Evolutionary conservation across 1,284 basidiomycete genomes (phyloP).

Genomic region (Fomitopsis pinicola): DNA sequence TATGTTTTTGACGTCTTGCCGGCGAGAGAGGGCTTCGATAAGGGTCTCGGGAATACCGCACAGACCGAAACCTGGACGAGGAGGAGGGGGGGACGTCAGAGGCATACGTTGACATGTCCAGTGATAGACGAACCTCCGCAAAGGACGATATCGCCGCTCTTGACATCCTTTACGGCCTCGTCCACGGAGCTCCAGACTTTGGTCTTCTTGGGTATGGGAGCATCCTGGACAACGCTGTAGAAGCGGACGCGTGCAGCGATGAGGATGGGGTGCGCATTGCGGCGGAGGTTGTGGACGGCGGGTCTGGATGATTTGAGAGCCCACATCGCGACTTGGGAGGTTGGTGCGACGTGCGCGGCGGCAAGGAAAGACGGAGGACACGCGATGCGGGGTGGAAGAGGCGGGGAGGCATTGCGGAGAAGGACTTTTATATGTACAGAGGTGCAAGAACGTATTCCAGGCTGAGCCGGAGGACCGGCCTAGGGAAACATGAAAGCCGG

Average conservation of each 20-base stretch:
- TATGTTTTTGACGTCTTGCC: slow-evolving; percentile 67
- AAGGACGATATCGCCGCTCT: slow-evolving; percentile 73
- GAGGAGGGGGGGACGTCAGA: background rate
- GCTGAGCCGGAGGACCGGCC: background rate
- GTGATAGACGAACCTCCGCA: slow-evolving; percentile 61
- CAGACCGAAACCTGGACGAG: slow-evolving; percentile 64
- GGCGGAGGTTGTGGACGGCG: slow-evolving; percentile 19
- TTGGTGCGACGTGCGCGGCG: background rate
- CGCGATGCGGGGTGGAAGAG: background rate
- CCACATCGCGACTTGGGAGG: slow-evolving; percentile 4
- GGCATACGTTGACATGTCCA: background rate
- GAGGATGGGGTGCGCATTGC: slow-evolving; percentile 10
- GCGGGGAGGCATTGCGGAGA: background rate
- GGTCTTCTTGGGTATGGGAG: slow-evolving; percentile 42
- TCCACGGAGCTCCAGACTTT: slow-evolving; percentile 82
- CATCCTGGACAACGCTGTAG: slow-evolving; percentile 27
- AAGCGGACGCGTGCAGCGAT: slow-evolving; percentile 20
- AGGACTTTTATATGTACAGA: slow-evolving; percentile 1
- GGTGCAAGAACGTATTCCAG: background rate
- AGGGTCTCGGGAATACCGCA: slow-evolving; percentile 82
- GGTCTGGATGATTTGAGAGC: slow-evolving; percentile 22
- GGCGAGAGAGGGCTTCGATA: slow-evolving; percentile 69
- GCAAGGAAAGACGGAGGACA: background rate
- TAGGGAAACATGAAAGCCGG: background rate
- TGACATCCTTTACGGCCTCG: slow-evolving; percentile 79